These are phyloP conservation scores for Aspergillus sclerotiicarbonarius DNA, from an alignment of 495 filamentous ascomycete species.

Conservation along the genomic window DNA sequence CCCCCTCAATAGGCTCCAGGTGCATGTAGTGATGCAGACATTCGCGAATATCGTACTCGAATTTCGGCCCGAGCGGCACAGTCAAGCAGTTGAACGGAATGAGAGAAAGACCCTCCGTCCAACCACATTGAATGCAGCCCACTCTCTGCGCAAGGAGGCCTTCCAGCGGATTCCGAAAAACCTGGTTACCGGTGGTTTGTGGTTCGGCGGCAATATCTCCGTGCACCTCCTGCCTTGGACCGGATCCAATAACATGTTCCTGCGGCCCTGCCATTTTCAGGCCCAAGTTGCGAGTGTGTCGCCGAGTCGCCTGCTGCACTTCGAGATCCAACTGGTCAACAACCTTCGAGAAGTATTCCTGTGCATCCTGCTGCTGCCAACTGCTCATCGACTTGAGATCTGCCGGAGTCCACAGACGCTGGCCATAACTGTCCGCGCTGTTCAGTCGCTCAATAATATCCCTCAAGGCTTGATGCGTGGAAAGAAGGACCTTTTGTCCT, in stretches of 20 bases:
- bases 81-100: conserved; percentile 95
- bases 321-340: conserved; percentile 85
- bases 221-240: neutral
- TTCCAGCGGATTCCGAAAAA: conserved; percentile 69
- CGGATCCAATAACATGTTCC: conserved; percentile 37
- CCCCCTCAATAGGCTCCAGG: conserved; percentile 79
- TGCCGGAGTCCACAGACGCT: conserved; percentile 71
- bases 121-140: conserved; percentile 81
- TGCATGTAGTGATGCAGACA: conserved; percentile 82
- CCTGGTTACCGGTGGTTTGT: conserved; percentile 11
- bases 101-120: conserved; percentile 79
- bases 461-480: conserved; percentile 56
- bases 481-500: conserved; percentile 35
- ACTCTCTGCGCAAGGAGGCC: conserved; percentile 88
- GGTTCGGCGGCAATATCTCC: conserved; percentile 6
- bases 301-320: conserved; percentile 48
- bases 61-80: conserved; percentile 62
- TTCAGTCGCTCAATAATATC: conserved; percentile 67
- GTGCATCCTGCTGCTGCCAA: conserved; percentile 96
- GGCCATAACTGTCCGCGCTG: conserved; percentile 62
- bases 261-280: conserved; percentile 40
- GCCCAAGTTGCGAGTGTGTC: conserved; percentile 41
- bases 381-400: conserved; percentile 84
- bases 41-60: conserved; percentile 64
- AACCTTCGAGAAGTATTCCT: conserved; percentile 93